Evolutionary conservation across 495 filamentous ascomycete genomes (phyloP).

Genomic region (Recurvomyces mirabilis): DNA sequence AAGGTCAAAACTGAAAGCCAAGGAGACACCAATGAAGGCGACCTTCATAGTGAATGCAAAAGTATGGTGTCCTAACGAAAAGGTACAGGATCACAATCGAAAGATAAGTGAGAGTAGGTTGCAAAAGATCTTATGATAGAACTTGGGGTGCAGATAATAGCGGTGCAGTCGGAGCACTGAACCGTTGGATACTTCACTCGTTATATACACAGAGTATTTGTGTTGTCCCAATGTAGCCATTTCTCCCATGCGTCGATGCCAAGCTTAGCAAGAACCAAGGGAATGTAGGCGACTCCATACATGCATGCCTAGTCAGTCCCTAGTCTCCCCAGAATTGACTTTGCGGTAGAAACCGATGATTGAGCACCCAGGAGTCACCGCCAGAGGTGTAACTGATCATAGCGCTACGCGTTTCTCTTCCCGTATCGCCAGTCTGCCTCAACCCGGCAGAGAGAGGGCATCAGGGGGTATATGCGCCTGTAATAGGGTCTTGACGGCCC

Average conservation of each 20-base stretch:
- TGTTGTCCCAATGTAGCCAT: conserved; percentile 2
- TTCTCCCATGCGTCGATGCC: conserved; percentile 1
- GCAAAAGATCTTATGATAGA: not conserved
- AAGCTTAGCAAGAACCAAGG: conserved; percentile 1
- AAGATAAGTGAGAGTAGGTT: not conserved
- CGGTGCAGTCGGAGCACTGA: not conserved
- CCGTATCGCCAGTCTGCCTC: not conserved
- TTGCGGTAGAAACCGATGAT: conserved; percentile 1
- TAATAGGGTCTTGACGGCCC: not conserved
- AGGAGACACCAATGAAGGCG: not conserved
- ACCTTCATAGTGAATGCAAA: not conserved
- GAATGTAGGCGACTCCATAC: not conserved
- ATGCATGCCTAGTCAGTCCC: conserved; percentile 1
- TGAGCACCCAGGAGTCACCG: not conserved
- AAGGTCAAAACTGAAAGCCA: not conserved
- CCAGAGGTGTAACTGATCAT: conserved; percentile 1
- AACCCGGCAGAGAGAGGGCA: not conserved
- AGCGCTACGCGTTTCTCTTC: conserved; percentile 1
- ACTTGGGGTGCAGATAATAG: not conserved
- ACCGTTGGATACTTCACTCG: not conserved
- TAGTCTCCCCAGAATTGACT: conserved; percentile 1
- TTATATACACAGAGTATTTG: conserved; percentile 1
- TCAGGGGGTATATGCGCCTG: conserved; percentile 1
- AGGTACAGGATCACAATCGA: not conserved
- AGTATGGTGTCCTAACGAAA: not conserved